Evolutionary conservation across 805 yeast species (phyloP), one percentile per base, ranked within the genome.

Genomic region (Kluyveromyces siamensis): DNA sequence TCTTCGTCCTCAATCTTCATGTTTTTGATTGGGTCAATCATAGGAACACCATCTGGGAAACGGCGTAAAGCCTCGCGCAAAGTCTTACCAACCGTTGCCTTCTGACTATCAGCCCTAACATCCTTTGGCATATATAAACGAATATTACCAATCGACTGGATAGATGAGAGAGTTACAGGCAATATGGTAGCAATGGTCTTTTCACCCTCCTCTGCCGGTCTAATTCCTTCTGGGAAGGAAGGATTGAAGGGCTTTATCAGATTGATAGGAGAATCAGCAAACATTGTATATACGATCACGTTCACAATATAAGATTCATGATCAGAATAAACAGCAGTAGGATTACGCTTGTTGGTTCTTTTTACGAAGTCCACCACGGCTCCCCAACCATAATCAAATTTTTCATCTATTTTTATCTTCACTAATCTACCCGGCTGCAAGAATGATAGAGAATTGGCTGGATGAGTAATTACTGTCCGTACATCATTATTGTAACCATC

Each of bases 381-480:
- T 50, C 91, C 96, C 99, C 99, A 93, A n/a, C 96, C 97, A 63
- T 89, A 95, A 52, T 88, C 85, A 43, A 76, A 67, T 7, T 70
- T 71, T 18, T 66, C 68, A 27, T 57, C 63, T 45, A 90, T 73
- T 48, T 74, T 74, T 11, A 90, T 79, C 56, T 81, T 80, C 35
- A 90, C 68, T 50, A 93, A 75, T 66, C 99, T 79, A 30, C 99
- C 99, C 14, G 87, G 81, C 65, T 89, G 95, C 58, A 93, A 71
- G 63, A 86, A 95, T 27, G 86, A 85, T 48, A 91, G 72, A 18
- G 83, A 75, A 65, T 91, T 81, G 6, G 91, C 84, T 0, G 99
- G 99, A 65, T 93, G 98, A 0, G 96, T 83, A 16, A 91, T 77
- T 14, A 93, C 83, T 54, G 83, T 82, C 45, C 87, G 77, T 50